A percentile compares a stretch with the other conserved stretches of the same genome.
phyloP scores from a whole-genome alignment of 2,329 filamentous ascomycete genomes.

The Fusarium buxicola region DNA sequence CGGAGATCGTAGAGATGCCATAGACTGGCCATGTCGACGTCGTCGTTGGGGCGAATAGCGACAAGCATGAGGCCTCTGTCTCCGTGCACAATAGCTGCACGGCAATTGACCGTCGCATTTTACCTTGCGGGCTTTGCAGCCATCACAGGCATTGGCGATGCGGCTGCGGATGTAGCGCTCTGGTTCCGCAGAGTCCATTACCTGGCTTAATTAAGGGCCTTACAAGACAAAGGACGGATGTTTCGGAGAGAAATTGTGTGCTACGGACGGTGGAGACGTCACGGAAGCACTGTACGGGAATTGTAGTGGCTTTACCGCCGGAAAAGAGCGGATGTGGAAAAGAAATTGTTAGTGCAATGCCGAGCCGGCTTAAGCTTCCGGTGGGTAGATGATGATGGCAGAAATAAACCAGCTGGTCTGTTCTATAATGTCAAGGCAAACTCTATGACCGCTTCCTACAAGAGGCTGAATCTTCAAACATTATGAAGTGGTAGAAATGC shows the following conservation, averaged over 20 bases:
- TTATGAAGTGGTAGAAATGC: no score
- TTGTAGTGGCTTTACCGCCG: no score
- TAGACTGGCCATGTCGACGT: constrained; percentile 47
- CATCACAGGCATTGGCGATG: constrained; percentile 65
- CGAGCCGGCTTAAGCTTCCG: constrained; percentile 29
- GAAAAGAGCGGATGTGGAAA: constrained; percentile 35
- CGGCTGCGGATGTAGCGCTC: constrained; percentile 55
- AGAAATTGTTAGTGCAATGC: constrained; percentile 36
- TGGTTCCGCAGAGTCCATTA: constrained; percentile 38
- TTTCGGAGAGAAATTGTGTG: neutral
- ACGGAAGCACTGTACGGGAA: no score
- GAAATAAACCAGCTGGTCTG: no score
- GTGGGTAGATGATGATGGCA: no score
- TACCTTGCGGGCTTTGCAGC: constrained; percentile 66
- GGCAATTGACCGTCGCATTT: constrained; percentile 67
- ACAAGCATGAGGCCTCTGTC: constrained; percentile 58
- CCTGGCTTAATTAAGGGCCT: neutral
- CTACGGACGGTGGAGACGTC: no score
- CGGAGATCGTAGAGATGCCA: constrained; percentile 31
- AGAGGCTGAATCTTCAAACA: no score
- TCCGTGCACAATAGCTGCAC: constrained; percentile 61
- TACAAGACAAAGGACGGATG: constrained; percentile 31
- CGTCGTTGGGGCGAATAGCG: constrained; percentile 61
- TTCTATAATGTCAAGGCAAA: no score
- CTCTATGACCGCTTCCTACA: no score